phyloP scores from a whole-genome alignment of 805 yeast genomes.

The Wickerhamiella musiphila region DNA sequence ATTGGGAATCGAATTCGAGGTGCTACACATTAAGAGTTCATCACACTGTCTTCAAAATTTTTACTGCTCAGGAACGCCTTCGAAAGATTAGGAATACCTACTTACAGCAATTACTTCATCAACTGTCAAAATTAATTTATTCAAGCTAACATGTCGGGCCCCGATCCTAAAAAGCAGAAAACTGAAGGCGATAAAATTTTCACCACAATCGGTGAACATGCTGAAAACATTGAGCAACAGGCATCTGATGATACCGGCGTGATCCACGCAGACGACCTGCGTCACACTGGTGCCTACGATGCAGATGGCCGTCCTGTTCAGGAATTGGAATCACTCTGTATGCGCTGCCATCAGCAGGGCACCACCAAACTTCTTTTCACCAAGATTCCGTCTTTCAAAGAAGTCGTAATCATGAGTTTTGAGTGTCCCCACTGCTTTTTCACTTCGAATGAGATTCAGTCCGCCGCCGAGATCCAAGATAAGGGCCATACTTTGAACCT shows the following conservation, averaged over 20 bases:
- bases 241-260: slow-evolving; percentile 39
- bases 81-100: too few species aligned
- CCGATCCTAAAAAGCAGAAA: slow-evolving; percentile 4
- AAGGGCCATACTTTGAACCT: slow-evolving; percentile 64
- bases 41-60: too few species aligned
- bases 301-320: slow-evolving; percentile 88
- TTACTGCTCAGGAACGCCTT: too few species aligned
- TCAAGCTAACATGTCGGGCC: too few species aligned
- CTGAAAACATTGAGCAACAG: slow-evolving; percentile 34
- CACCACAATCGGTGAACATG: slow-evolving; percentile 16
- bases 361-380: slow-evolving; percentile 70
- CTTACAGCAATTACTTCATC: too few species aligned
- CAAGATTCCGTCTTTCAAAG: slow-evolving; percentile 78
- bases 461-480: slow-evolving; percentile 85
- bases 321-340: slow-evolving; percentile 85
- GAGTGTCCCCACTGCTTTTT: slow-evolving; percentile 90
- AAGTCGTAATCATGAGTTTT: slow-evolving; percentile 84
- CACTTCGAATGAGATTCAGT: slow-evolving; percentile 82
- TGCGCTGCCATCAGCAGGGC: slow-evolving; percentile 86
- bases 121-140: too few species aligned
- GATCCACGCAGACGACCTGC: slow-evolving; percentile 31
- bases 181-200: slow-evolving; percentile 8
- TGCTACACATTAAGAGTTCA: too few species aligned
- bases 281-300: slow-evolving; percentile 60
- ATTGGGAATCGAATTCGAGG: too few species aligned